Conservation (phyloP, 805 yeast genomes). For the Metschnikowia noctiluminum region DNA sequence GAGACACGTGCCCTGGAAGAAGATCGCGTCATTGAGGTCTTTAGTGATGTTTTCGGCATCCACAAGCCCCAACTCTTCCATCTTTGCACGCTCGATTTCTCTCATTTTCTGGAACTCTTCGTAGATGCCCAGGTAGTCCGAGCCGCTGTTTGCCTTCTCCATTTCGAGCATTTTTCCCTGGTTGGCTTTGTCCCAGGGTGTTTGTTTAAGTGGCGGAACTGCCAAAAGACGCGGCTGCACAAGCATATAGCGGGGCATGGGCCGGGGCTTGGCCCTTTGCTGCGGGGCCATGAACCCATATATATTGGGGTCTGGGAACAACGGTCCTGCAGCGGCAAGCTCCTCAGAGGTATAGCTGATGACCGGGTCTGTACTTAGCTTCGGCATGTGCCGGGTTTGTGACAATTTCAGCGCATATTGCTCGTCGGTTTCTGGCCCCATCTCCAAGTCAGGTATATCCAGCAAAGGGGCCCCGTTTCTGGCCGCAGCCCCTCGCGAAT, state of each 20-base stretch:
- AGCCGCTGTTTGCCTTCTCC: constrained; percentile 43
- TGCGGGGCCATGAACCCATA: constrained; percentile 26
- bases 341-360: constrained; percentile 6
- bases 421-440: neutral
- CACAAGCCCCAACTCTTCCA: constrained; percentile 80
- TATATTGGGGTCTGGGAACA: constrained; percentile 27
- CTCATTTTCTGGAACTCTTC: constrained; percentile 74
- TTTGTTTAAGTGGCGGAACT: constrained; percentile 32
- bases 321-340: constrained; percentile 25
- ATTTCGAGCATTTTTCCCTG: constrained; percentile 57
- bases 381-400: neutral
- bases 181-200: constrained; percentile 73
- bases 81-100: constrained; percentile 66
- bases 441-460: neutral
- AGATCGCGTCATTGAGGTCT: constrained; percentile 82
- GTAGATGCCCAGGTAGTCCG: constrained; percentile 68
- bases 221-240: constrained; percentile 34
- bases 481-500: neutral
- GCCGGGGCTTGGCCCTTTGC: constrained; percentile 19
- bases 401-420: neutral
- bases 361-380: neutral
- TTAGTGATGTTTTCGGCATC: constrained; percentile 84
- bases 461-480: neutral
- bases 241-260: constrained; percentile 35
- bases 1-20: constrained; percentile 80